Conservation (phyloP, 2,329 filamentous ascomycete genomes). For the Sarocladium kiliense region DNA sequence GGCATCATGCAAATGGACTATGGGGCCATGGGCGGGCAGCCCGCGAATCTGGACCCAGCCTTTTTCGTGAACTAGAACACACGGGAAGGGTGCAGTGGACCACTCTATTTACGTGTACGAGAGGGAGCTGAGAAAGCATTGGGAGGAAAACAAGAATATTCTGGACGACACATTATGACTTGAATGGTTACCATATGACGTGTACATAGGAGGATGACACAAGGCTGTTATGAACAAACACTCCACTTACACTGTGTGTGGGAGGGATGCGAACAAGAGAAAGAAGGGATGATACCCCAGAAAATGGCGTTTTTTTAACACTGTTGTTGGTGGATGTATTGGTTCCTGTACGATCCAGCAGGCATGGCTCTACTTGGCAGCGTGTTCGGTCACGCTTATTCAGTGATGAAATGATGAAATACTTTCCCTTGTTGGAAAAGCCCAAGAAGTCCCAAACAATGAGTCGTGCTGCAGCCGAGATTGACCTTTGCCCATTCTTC, state of each 20-base stretch:
- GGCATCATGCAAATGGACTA: slow-evolving; percentile 32
- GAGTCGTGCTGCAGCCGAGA: not conserved
- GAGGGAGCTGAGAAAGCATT: not conserved
- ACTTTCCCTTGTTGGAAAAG: not conserved
- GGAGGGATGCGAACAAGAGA: not conserved
- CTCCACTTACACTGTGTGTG: not conserved
- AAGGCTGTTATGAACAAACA: not conserved
- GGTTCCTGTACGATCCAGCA: not conserved
- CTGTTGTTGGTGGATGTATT: not conserved
- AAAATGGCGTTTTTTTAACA: slow-evolving; percentile 1
- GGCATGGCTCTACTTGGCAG: not conserved
- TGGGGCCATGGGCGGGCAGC: slow-evolving; percentile 30
- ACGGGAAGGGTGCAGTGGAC: not conserved
- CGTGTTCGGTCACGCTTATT: not conserved
- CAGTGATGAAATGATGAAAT: not conserved
- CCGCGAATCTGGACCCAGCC: slow-evolving; percentile 30
- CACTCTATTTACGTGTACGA: not conserved
- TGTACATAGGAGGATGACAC: not conserved
- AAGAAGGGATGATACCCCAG: slow-evolving; percentile 5
- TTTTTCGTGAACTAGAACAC: slow-evolving; percentile 34
- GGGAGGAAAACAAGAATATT: not conserved
- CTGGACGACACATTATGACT: slow-evolving; percentile 2
- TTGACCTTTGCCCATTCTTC: no score
- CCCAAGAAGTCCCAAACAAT: not conserved
- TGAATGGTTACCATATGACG: not conserved